Evolutionary conservation across 495 filamentous ascomycete species (phyloP).

Genomic region (Trichoderma gamsii): DNA sequence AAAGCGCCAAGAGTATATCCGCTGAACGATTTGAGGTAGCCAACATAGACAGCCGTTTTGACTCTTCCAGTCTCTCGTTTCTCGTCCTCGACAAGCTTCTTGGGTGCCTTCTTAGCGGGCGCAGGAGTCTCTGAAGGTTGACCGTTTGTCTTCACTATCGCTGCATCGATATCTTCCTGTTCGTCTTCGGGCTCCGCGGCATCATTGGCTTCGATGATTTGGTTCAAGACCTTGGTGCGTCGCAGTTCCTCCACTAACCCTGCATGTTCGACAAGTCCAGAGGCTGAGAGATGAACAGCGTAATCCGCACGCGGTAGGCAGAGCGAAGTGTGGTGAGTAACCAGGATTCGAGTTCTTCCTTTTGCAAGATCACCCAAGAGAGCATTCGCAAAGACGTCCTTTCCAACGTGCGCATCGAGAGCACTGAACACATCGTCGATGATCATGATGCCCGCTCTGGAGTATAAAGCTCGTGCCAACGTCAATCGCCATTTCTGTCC

Average conservation of each 20-base stretch:
- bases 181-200: slow-evolving; percentile 40
- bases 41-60: slow-evolving; percentile 53
- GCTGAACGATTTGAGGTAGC: slow-evolving; percentile 60
- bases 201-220: slow-evolving; percentile 45
- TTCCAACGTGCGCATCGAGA: slow-evolving; percentile 47
- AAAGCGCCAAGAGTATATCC: slow-evolving; percentile 57
- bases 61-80: slow-evolving; percentile 59
- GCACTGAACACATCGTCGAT: slow-evolving; percentile 69
- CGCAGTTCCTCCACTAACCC: slow-evolving; percentile 53
- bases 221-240: slow-evolving; percentile 48
- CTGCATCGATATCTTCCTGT: neutral
- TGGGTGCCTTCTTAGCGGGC: slow-evolving; percentile 31
- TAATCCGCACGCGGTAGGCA: slow-evolving; percentile 55
- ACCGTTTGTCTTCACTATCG: neutral
- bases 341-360: slow-evolving; percentile 46
- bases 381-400: slow-evolving; percentile 42
- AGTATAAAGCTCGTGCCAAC: slow-evolving; percentile 66
- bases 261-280: slow-evolving; percentile 57
- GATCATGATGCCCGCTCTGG: slow-evolving; percentile 54
- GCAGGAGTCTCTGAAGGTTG: neutral
- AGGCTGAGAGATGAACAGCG: slow-evolving; percentile 52
- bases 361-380: slow-evolving; percentile 41
- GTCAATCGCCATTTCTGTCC: slow-evolving; percentile 66
- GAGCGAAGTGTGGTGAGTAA: slow-evolving; percentile 49
- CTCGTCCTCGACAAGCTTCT: slow-evolving; percentile 73